A percentile compares a stretch with the other conserved stretches of the same genome.
Evolutionary conservation across 331 rosid species (phyloP).

Genomic region (Arachis monticola): DNA sequence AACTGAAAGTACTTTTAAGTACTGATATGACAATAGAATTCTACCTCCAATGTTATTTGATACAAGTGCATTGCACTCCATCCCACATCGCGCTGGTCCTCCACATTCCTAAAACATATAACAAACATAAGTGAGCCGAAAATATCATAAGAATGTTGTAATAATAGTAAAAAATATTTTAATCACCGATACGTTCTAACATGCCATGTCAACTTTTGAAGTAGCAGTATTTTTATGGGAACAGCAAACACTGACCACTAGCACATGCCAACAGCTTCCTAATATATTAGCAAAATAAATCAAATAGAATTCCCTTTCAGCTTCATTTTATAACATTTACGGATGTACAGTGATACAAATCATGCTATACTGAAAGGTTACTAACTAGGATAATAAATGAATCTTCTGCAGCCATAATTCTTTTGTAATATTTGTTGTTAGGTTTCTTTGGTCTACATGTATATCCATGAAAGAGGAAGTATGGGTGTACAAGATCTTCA

Average conservation of each 20-base stretch:
- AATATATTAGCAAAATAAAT: conserved; percentile 20
- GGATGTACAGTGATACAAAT: conserved; percentile 21
- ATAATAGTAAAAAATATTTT: not conserved
- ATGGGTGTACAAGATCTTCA: conserved; percentile 1
- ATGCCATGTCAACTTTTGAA: conserved; percentile 18
- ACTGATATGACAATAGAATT: conserved; percentile 32
- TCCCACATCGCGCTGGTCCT: conserved; percentile 85
- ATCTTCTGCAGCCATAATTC: conserved; percentile 8
- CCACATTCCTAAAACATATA: conserved; percentile 75
- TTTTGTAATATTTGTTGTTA: not conserved
- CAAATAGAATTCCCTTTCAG: conserved; percentile 10
- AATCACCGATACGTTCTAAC: conserved; percentile 17
- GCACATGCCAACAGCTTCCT: conserved; percentile 15
- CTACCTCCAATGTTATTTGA: conserved; percentile 70
- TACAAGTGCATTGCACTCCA: conserved; percentile 83
- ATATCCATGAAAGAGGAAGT: conserved; percentile 21
- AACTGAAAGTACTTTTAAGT: conserved; percentile 5
- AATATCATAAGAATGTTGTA: conserved; percentile 15
- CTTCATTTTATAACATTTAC: conserved; percentile 30
- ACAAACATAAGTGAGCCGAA: conserved; percentile 30
- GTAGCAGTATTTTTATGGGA: conserved; percentile 15
- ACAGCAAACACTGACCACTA: conserved; percentile 12
- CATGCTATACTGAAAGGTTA: conserved; percentile 29
- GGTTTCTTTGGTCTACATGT: conserved; percentile 23
- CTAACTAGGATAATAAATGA: not conserved